phyloP scores from a whole-genome alignment of 1,284 basidiomycete species.

The Cryptococcus sp. region DNA sequence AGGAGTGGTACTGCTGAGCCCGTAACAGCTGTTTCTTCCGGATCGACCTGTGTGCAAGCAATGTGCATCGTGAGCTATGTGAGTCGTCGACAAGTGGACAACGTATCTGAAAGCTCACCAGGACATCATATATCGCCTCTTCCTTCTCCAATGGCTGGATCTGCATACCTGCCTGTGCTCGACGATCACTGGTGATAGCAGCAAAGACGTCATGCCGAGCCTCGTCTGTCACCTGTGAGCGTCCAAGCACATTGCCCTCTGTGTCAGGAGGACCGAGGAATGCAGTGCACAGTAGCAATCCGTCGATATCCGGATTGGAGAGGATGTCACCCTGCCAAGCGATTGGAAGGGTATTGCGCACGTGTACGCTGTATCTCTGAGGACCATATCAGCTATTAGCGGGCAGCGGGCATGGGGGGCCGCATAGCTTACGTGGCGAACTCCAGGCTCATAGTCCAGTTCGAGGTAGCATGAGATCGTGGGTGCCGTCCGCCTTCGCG shows the following conservation, averaged over 20 bases:
- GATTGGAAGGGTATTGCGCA: background rate
- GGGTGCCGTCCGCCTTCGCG: background rate
- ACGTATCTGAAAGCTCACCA: too few species aligned
- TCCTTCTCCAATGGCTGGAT: too few species aligned
- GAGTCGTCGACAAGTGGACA: too few species aligned
- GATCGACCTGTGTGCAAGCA: too few species aligned
- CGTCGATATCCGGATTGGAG: slow-evolving; percentile 4
- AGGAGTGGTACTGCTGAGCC: too few species aligned
- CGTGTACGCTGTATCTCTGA: slow-evolving; percentile 11
- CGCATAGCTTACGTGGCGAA: background rate
- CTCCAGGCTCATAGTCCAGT: background rate
- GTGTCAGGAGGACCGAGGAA: background rate
- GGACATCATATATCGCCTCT: too few species aligned
- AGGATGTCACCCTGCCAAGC: slow-evolving; percentile 5
- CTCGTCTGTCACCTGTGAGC: background rate
- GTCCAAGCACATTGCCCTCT: background rate
- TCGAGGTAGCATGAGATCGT: background rate
- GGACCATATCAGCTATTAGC: background rate
- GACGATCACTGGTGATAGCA: too few species aligned
- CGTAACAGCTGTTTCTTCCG: too few species aligned
- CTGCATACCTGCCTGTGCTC: too few species aligned
- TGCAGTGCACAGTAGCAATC: slow-evolving; percentile 1
- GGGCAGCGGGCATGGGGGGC: background rate
- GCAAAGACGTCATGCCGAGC: too few species aligned
- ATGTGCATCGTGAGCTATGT: too few species aligned